A percentile compares a stretch with the other conserved stretches of the same genome.
phyloP scores from a whole-genome alignment of 2,329 filamentous ascomycete genomes.

The Venturia aucupariae region DNA sequence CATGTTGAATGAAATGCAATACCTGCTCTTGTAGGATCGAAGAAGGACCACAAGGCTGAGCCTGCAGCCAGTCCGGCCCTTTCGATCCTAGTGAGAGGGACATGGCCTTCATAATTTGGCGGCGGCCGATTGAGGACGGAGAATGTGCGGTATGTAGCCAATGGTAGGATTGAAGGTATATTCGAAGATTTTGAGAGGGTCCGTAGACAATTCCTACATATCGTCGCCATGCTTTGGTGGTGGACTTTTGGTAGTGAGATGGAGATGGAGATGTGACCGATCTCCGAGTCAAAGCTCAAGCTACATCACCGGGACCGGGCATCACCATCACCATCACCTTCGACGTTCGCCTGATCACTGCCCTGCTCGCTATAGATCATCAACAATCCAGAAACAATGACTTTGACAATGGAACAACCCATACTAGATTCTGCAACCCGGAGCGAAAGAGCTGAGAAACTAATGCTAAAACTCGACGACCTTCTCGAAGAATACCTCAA shows the following conservation, averaged over 20 bases:
- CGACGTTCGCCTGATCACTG: background rate
- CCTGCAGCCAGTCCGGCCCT: conserved; percentile 59
- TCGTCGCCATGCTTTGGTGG: background rate
- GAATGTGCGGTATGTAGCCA: conserved; percentile 45
- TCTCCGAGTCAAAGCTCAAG: conserved; percentile 3
- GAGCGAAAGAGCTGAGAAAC: background rate
- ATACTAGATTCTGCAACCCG: no score
- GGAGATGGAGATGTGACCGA: no score
- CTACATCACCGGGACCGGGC: no score
- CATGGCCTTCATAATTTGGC: conserved; percentile 85
- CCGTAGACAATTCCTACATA: conserved; percentile 1
- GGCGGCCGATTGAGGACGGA: conserved; percentile 76
- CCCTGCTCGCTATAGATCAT: background rate
- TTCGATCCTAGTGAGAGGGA: conserved; percentile 74
- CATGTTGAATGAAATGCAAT: conserved; percentile 18
- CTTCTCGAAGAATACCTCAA: conserved; percentile 57
- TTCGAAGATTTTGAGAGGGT: background rate
- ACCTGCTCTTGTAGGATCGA: conserved; percentile 76
- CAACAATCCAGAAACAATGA: background rate
- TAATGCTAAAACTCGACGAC: conserved; percentile 41
- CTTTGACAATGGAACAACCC: background rate
- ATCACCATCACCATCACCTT: background rate
- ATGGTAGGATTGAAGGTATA: background rate
- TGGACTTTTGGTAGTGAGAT: background rate
- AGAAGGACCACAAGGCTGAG: conserved; percentile 49